Evolutionary conservation across 306 rosid genomes (phyloP), one percentile per base, ranked within the genome.

Genomic region (Prinsepia uniflora): DNA sequence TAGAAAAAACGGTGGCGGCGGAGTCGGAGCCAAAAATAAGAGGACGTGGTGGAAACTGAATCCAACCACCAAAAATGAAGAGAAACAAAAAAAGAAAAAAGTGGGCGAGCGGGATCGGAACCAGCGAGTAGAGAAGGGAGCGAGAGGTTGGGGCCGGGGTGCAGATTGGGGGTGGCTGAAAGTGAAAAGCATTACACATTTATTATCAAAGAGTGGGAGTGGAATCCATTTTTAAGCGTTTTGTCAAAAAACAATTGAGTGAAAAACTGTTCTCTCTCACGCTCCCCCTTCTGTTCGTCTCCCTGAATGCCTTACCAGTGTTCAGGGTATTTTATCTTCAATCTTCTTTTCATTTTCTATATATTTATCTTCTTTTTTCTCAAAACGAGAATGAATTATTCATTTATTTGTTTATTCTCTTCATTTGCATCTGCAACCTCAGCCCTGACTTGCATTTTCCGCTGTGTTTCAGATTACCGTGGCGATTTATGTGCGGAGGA

Each of bases 291-390:
- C 86, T 83, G 85, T 86, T 81, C 79, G 80, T 82, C 82, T 81
- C 90, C 97, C 92, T 88, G 96, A 83, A 93, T 93, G 84, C 94
- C 93, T 90, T 83, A 24, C 81, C 90, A 82, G 91, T 90, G 88
- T 93, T 88, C 96, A 87, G 93, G 96, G 98, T 90, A 30, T 30
- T 30, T 30, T 30, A 0, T 30, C 36, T 30, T 30, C 36, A 30
- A 30, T 30, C 36, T 30, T 30, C 30, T 15, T 39, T 18, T 41
- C 4, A 39, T 18, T 15, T 0, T 60, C 4, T 19, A 4, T 43
- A 24, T 42, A 13, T 12, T 43, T 47, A 42, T 55, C 63, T 24
- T 30, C 2, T 30, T 30, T 30, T 30, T 30, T 30, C 36, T 30
- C 36, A 30, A 30, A 30, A 30, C 36, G 36, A 30, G 36, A 30